phyloP scores from a whole-genome alignment of 352 stramenopile genomes.

The Phytophthora boehmeriae region DNA sequence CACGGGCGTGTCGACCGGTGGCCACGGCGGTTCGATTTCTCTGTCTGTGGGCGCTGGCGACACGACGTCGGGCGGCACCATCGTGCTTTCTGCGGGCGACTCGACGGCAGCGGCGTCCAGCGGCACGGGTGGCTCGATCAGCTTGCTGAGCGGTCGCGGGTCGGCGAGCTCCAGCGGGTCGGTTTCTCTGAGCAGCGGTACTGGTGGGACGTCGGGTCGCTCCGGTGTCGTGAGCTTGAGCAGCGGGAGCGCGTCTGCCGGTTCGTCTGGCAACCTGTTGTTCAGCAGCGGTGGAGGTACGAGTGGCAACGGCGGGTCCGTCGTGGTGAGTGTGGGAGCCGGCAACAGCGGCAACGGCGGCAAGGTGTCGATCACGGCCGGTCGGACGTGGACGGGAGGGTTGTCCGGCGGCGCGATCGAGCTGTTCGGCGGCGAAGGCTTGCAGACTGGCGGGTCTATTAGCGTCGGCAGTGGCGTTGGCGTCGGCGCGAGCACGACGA shows the following conservation, averaged over 20 bases:
- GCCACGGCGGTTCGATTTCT: conserved; percentile 28
- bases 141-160: conserved; percentile 27
- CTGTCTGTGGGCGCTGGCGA: conserved; percentile 27
- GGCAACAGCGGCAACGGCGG: conserved; percentile 2
- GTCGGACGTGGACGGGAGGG: conserved; percentile 1
- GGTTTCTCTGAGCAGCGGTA: conserved; percentile 22
- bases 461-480: conserved; percentile 1
- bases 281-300: conserved; percentile 19
- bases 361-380: conserved; percentile 16
- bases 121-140: conserved; percentile 5
- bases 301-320: conserved; percentile 26
- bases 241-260: conserved; percentile 12
- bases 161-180: conserved; percentile 26
- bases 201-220: conserved; percentile 14
- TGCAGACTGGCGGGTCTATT: not conserved
- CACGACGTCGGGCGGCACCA: conserved; percentile 23
- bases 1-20: conserved; percentile 20
- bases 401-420: conserved; percentile 7
- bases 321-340: conserved; percentile 1
- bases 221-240: conserved; percentile 12
- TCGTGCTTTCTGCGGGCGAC: conserved; percentile 14
- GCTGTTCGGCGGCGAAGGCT: not conserved
- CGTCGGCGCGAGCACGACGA: not conserved
- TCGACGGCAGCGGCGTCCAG: conserved; percentile 3
- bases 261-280: conserved; percentile 16